These are phyloP conservation scores for Eutypa lata DNA, from an alignment of 2,329 filamentous ascomycete species.

Conservation along the genomic window DNA sequence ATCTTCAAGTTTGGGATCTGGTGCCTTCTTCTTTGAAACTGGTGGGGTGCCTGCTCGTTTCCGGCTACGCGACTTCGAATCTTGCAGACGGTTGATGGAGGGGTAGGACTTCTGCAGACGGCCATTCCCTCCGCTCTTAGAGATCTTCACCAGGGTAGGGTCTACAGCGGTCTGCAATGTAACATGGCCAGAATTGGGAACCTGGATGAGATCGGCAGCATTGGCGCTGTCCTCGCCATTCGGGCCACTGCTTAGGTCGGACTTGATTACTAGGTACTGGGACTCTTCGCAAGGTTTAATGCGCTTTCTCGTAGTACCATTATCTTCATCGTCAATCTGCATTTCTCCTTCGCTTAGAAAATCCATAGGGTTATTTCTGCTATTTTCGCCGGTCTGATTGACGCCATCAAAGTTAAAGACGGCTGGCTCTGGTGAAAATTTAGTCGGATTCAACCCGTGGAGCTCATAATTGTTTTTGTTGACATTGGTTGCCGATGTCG, in stretches of 20 bases:
- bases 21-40: slow-evolving; percentile 17
- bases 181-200: slow-evolving; percentile 12
- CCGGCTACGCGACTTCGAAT: slow-evolving; percentile 34
- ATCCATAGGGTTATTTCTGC: neutral
- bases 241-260: slow-evolving; percentile 1
- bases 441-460: slow-evolving; percentile 3
- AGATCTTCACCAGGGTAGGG: slow-evolving; percentile 12
- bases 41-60: slow-evolving; percentile 27
- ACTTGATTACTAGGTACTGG: neutral
- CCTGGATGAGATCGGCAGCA: slow-evolving; percentile 9
- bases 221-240: slow-evolving; percentile 10
- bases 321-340: slow-evolving; percentile 29
- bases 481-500: slow-evolving; percentile 11
- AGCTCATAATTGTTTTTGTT: slow-evolving; percentile 2
- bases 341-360: slow-evolving; percentile 16
- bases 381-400: slow-evolving; percentile 4
- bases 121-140: slow-evolving; percentile 12
- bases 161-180: slow-evolving; percentile 20
- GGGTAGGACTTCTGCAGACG: slow-evolving; percentile 33
- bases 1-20: slow-evolving; percentile 24
- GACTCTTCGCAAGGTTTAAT: slow-evolving; percentile 30
- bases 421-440: slow-evolving; percentile 15
- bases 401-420: slow-evolving; percentile 28
- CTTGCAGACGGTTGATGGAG: slow-evolving; percentile 36
- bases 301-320: slow-evolving; percentile 34